Evolutionary conservation across 805 yeast genomes (phyloP), one percentile per base, ranked within the genome.

Genomic region (Schizosaccharomyces pombe): DNA sequence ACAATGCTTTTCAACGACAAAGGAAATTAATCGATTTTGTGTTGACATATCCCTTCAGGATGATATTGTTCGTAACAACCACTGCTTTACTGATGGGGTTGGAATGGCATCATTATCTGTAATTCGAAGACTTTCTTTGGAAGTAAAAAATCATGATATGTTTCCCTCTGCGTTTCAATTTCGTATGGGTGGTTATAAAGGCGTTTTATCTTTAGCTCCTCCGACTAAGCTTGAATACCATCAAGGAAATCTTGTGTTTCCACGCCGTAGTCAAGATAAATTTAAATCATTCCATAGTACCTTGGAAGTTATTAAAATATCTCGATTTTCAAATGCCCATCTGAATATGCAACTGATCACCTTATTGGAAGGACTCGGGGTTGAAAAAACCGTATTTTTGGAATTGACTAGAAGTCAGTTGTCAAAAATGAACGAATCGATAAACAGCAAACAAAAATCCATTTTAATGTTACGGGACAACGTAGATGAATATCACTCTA

Each of bases 41-140:
- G 34, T 19, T 1, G 19, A 49, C 9, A 73, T 63, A 80, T 85
- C 33, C 32, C 19, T 58, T 12, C 33, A 52, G 26, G 40, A 32
- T 28, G 55, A 56, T 40, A 54, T 55, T 28, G 22, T 11, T 16
- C 31, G 47, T 11, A 43, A 47, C 19, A 39, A 31, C 19, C 33
- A 26, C 16, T 52, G 55, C 24, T 55, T 55, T 47, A 55, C 57
- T 12, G 57, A 55, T 33, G 55, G 55, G 16, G 47, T 55, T 28
- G 57, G 57, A n/a, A 55, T 52, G 43, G 53, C 53, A 49, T 55
- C 57, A n/a, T 40, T 47, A 12, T 54, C 47, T 24, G 55, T 55
- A 8, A 51, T 54, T 30, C 31, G 52, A 33, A 26, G 49, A 6
- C 47, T 52, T 22, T 19, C 34, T 49, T 49, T 26, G 19, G 26